Evolutionary conservation across 176 grass and related monocot species (phyloP).

Genomic region (Themeda triandra): DNA sequence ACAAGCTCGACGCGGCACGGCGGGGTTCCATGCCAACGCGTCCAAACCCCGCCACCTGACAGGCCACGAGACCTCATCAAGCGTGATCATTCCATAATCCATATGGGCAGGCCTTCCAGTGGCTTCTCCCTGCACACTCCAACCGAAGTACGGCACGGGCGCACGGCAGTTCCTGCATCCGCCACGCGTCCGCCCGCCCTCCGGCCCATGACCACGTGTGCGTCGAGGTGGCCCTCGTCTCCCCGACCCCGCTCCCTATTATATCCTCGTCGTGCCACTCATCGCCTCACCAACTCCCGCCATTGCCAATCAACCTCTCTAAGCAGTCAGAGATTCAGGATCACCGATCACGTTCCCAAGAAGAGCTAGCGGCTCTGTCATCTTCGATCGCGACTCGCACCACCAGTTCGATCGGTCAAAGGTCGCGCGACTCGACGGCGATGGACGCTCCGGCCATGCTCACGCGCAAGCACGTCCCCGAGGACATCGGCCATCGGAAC

Average conservation of each 20-base stretch:
- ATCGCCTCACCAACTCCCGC: background rate
- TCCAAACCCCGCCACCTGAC: background rate
- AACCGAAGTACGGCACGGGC: conserved; percentile 23
- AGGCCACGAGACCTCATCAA: background rate
- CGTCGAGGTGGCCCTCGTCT: conserved; percentile 40
- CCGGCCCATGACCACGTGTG: conserved; percentile 38
- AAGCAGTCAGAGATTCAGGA: background rate
- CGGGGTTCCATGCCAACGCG: background rate
- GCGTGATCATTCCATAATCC: background rate
- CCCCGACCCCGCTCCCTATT: background rate
- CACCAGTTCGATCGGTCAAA: background rate
- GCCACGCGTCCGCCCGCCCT: conserved; percentile 31
- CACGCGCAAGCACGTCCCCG: conserved; percentile 40
- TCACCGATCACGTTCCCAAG: background rate
- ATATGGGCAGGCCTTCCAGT: conserved; percentile 26
- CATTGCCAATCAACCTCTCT: background rate
- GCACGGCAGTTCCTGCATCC: background rate
- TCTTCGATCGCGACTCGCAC: no score
- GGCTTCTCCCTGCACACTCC: conserved; percentile 19
- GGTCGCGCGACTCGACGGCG: background rate
- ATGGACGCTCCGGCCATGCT: conserved; percentile 51
- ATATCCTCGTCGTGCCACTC: conserved; percentile 3
- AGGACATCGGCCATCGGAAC: conserved; percentile 29
- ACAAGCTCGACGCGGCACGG: no score
- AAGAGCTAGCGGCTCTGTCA: background rate